Evolutionary conservation across 176 grass and related monocot genomes (phyloP).

Genomic region (Puccinellia tenuiflora): DNA sequence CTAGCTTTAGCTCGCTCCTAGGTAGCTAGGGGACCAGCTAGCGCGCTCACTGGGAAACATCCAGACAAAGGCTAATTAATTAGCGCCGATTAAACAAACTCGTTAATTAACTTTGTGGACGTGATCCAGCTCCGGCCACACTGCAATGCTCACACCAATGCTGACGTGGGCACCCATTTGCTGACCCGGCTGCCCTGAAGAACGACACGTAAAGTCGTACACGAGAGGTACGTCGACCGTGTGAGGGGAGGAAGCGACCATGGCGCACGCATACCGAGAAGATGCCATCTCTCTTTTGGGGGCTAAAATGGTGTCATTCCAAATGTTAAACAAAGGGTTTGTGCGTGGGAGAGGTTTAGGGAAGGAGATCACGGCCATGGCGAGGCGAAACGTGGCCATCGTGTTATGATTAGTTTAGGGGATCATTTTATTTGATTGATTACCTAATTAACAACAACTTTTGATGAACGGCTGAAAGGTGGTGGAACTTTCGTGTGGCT

Average conservation of each 20-base stretch:
- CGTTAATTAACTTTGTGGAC: neutral
- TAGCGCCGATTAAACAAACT: neutral
- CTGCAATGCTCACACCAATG: neutral
- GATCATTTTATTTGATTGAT: slow-evolving; percentile 11
- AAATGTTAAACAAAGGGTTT: slow-evolving; percentile 16
- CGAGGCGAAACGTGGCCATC: slow-evolving; percentile 65
- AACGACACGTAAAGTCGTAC: neutral
- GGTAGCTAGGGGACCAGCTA: slow-evolving; percentile 20
- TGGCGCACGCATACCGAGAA: neutral
- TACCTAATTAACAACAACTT: neutral
- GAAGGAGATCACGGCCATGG: slow-evolving; percentile 21
- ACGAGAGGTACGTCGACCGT: rapidly evolving
- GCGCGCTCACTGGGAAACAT: slow-evolving; percentile 56
- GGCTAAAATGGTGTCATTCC: slow-evolving; percentile 31
- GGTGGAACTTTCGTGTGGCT: slow-evolving; percentile 18
- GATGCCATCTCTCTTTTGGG: neutral
- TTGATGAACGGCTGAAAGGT: slow-evolving; percentile 15
- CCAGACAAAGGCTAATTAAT: slow-evolving; percentile 28
- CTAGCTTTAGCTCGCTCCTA: slow-evolving; percentile 1
- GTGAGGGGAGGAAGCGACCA: neutral
- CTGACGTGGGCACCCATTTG: neutral
- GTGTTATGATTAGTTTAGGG: slow-evolving; percentile 32
- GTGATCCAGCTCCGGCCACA: slow-evolving; percentile 23
- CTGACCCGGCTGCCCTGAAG: neutral
- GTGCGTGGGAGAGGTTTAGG: slow-evolving; percentile 6